Base-by-base conservation (phyloP, 148 eudicot genomes). In the Agrostemma githago region DNA sequence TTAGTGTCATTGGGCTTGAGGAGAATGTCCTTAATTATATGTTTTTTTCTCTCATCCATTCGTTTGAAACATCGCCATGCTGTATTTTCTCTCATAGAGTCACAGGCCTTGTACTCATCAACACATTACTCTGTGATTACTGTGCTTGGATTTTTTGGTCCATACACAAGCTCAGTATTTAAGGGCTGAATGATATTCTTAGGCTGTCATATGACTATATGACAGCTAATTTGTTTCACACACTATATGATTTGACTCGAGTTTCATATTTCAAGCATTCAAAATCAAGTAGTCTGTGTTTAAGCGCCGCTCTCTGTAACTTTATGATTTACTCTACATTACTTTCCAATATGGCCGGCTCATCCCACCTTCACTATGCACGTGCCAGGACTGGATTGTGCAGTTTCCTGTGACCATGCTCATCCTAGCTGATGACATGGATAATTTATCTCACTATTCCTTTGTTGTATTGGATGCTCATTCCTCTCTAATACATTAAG, bases 201-300 rank as follows among this genome's bases (percentile, higher is more conserved):
- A 42, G 53, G 15, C 16, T n/a, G 48, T 68, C 3, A 34, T 66
- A 66, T 65, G 68, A 40, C 46, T 9, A 20, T 17, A 51, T 51
- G 21, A 60, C 7, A 1, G 42, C 37, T 46, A 12, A 34, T 59
- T 21, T 53, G 19, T 34, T 16, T 51, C 3, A 59, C 37, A 12
- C 60, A 51, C 72, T 68, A 70, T 53, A 12, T 68, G 40, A 19
- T 67, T 67, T 43, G 15, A 14, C 16, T 43, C 44, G 34, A 67
- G 43, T 10, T 17, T 43, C 14, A 68, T 9, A 62, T 8, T 19
- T 20, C 8, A 68, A 48, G n/a, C 61, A 11, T 5, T 70, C 61
- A 0, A 60, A 3, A 6, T 60, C 64, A 60, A 21, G 38, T 60
- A 60, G 37, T 26, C 8, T 60, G 7, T 60, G 64, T 60, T 9